These are phyloP conservation scores for Zangia roseola DNA, from an alignment of 768 basidiomycete species.

Conservation along the genomic window DNA sequence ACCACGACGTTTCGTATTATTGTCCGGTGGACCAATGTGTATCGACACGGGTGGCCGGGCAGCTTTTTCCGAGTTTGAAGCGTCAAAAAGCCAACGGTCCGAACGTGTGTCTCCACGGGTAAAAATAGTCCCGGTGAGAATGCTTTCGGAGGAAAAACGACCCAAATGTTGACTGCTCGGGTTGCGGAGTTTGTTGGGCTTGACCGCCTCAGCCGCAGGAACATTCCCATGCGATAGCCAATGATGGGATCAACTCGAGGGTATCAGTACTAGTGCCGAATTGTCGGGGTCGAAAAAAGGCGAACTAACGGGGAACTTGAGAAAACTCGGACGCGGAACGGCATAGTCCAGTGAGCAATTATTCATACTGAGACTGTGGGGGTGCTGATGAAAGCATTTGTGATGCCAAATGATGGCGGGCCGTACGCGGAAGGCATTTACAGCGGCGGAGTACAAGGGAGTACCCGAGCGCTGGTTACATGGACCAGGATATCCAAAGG, in stretches of 20 bases:
- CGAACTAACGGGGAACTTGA: constrained; percentile 17
- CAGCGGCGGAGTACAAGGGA: constrained; percentile 23
- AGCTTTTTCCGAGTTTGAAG: constrained; percentile 7
- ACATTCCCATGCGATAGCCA: constrained; percentile 18
- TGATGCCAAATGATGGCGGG: constrained; percentile 20
- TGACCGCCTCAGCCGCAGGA: constrained; percentile 19
- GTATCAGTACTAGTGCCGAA: neutral
- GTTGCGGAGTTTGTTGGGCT: constrained; percentile 23
- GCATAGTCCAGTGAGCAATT: constrained; percentile 8
- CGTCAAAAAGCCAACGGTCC: constrained; percentile 4
- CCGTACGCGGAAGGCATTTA: constrained; percentile 16
- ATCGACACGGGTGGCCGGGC: constrained; percentile 17
- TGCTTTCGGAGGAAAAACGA: constrained; percentile 9
- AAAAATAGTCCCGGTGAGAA: constrained; percentile 30
- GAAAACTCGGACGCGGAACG: constrained; percentile 9
- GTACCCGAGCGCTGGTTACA: constrained; percentile 14
- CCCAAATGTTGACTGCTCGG: constrained; percentile 2
- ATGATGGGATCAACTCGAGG: constrained; percentile 7
- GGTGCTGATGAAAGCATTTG: constrained; percentile 7
- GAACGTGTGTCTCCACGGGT: neutral
- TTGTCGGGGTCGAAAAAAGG: neutral
- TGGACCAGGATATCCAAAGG: constrained; percentile 22
- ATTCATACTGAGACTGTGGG: constrained; percentile 15
- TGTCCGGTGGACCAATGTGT: constrained; percentile 8
- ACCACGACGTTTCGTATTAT: neutral